A percentile compares a stretch with the other conserved stretches of the same genome.
phyloP scores from a whole-genome alignment of 495 filamentous ascomycete genomes.

The Aspergillus panamensis region DNA sequence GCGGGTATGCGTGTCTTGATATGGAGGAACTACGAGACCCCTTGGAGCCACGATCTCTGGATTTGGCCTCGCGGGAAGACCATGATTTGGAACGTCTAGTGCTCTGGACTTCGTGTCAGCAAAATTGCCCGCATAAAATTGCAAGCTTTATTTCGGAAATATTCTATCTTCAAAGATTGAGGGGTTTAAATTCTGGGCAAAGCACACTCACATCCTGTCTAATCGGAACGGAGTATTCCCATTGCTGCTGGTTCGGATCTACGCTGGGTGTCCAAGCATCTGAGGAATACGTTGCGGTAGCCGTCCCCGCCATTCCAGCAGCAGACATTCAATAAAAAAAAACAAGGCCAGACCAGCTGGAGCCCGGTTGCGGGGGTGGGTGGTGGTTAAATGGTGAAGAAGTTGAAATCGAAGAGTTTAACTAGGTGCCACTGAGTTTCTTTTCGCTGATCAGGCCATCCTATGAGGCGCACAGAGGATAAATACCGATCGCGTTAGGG shows the following conservation, averaged over 20 bases:
- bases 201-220: slow-evolving; percentile 37
- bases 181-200: background rate
- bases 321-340: slow-evolving; percentile 12
- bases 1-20: slow-evolving; percentile 31
- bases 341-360: slow-evolving; percentile 46
- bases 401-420: slow-evolving; percentile 8
- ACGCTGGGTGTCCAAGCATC: slow-evolving; percentile 40
- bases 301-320: slow-evolving; percentile 45
- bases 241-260: slow-evolving; percentile 35
- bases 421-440: slow-evolving; percentile 4
- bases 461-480: slow-evolving; percentile 22
- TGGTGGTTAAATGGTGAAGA: slow-evolving; percentile 14
- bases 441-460: slow-evolving; percentile 35
- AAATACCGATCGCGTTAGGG: slow-evolving; percentile 12
- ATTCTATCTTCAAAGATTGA: too few relatives aligned
- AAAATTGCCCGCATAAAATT: background rate
- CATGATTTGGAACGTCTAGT: slow-evolving; percentile 31
- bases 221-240: slow-evolving; percentile 48
- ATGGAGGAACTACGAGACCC: slow-evolving; percentile 42
- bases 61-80: slow-evolving; percentile 38
- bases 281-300: slow-evolving; percentile 38
- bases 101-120: slow-evolving; percentile 23
- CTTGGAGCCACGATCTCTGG: slow-evolving; percentile 37
- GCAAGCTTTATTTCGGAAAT: background rate
- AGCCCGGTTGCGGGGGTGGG: slow-evolving; percentile 24